These are phyloP conservation scores for Sporothrix mexicana DNA, from an alignment of 2,329 filamentous ascomycete species.

Conservation along the genomic window DNA sequence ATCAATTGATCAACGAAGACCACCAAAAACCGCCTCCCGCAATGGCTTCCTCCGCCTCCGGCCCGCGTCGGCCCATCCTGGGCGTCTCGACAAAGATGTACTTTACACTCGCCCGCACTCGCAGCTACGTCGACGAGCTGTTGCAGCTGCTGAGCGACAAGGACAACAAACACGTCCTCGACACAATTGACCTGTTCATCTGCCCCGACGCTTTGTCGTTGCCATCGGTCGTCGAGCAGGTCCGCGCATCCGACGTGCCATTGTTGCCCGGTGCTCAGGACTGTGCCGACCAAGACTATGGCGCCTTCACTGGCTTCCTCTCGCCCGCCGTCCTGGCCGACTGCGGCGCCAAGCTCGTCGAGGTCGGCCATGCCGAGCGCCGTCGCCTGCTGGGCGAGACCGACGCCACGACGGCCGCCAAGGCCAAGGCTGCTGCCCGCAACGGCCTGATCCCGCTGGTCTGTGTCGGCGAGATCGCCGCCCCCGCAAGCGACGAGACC, in stretches of 20 bases:
- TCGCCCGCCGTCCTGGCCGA: constrained; percentile 71
- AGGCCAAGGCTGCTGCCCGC: constrained; percentile 70
- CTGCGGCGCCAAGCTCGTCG: constrained; percentile 73
- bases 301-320: constrained; percentile 79
- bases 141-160: constrained; percentile 50
- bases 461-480: constrained; percentile 75
- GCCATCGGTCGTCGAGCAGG: constrained; percentile 55
- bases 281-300: constrained; percentile 70
- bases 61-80: constrained; percentile 64
- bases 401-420: constrained; percentile 69
- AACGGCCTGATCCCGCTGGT: constrained; percentile 78
- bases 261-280: constrained; percentile 78
- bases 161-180: constrained; percentile 43
- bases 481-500: constrained; percentile 48
- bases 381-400: constrained; percentile 74
- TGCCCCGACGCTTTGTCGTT: constrained; percentile 79
- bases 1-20: background rate
- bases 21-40: background rate
- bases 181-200: constrained; percentile 71
- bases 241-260: constrained; percentile 52
- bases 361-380: constrained; percentile 82
- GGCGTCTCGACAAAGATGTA: constrained; percentile 82
- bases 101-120: constrained; percentile 70
- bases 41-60: constrained; percentile 17
- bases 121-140: constrained; percentile 59